Percentiles rank a stretch among this genome's conserved stretches.
These are phyloP conservation scores for Monilinia fructicola DNA, from an alignment of 2,329 filamentous ascomycete species.

Conservation along the genomic window DNA sequence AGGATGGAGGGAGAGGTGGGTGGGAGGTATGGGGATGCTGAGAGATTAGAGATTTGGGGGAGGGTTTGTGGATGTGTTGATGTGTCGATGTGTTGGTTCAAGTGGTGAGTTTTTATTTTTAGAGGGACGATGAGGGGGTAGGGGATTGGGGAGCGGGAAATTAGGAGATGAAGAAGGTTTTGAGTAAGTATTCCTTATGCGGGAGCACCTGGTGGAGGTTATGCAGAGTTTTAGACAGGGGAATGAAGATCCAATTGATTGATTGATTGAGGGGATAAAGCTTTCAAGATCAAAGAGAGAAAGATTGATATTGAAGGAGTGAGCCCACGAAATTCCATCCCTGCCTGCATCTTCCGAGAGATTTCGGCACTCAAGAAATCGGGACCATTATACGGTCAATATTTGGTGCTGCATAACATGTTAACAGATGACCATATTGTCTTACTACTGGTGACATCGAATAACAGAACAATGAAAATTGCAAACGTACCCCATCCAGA, in stretches of 20 bases:
- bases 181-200: conserved; percentile 28
- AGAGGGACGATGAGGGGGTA: too few relatives aligned
- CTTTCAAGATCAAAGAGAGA: conserved; percentile 23
- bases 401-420: conserved; percentile 46
- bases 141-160: too few relatives aligned
- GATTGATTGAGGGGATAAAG: conserved; percentile 29
- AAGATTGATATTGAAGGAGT: background rate
- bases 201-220: too few relatives aligned
- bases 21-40: too few relatives aligned
- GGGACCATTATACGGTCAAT: conserved; percentile 57
- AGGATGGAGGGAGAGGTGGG: too few relatives aligned
- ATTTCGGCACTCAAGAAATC: conserved; percentile 35
- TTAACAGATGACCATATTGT: conserved; percentile 22
- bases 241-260: conserved; percentile 28
- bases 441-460: background rate
- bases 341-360: background rate
- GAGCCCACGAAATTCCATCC: background rate
- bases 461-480: background rate
- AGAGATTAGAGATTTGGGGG: conserved; percentile 32
- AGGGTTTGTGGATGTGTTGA: too few relatives aligned
- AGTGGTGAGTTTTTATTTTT: too few relatives aligned
- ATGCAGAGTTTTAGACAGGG: conserved; percentile 28
- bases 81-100: too few relatives aligned
- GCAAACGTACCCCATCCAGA: conserved; percentile 44
- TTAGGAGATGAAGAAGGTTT: too few relatives aligned